Base-by-base conservation (phyloP, 2,329 filamentous ascomycete species). In the Stachybotrys chlorohalonatus region DNA sequence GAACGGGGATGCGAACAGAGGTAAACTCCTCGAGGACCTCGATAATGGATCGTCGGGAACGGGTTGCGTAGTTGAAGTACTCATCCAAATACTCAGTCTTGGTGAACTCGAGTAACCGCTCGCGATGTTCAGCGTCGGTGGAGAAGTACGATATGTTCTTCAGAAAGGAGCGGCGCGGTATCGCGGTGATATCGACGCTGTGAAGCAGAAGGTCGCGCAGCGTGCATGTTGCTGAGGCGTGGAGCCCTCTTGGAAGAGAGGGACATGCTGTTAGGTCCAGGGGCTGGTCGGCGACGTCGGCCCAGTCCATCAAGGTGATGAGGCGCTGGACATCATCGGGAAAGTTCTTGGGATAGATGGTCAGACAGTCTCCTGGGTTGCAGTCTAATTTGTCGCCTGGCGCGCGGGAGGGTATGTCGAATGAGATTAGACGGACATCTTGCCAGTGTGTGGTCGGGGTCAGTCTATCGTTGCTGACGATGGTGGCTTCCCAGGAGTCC, bases 21-120 rank as follows among this genome's bases (percentile, higher is more conserved):
- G 87, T 81, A 63, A 99, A 99, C 62, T 99, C 94, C 55, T 93
- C 85, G 31, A 99, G 79, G 4, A 96, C 87, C 70, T 99, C 94
- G 6, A 99, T 75, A 55, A 97, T 96, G 56, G 89, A 95, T 39
- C 94, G 86, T 39, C 91, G 86, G 1, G 93, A 89, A 8, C 94
- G 85, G 0, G 92, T 92, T 1, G 94, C 94, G 67, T 99, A 99
- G 71, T 99, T 93, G 73, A 90, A 97, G 54, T 96, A 86, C 62
- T 99, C 94, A 62, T 97, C 91, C 6, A 93, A 83, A 62, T 86
- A 89, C 49, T 87, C 81, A 0, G 90, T 84, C 62, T 87, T 82
- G 1, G 85, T 85, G 63, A 99, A 94, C 66, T 99, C 94, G 8
- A 87, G 70, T 0, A 99, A 80, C 2, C 93, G 84, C 57, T 94